phyloP scores from a whole-genome alignment of 495 filamentous ascomycete genomes.

The Penicillium manginii region DNA sequence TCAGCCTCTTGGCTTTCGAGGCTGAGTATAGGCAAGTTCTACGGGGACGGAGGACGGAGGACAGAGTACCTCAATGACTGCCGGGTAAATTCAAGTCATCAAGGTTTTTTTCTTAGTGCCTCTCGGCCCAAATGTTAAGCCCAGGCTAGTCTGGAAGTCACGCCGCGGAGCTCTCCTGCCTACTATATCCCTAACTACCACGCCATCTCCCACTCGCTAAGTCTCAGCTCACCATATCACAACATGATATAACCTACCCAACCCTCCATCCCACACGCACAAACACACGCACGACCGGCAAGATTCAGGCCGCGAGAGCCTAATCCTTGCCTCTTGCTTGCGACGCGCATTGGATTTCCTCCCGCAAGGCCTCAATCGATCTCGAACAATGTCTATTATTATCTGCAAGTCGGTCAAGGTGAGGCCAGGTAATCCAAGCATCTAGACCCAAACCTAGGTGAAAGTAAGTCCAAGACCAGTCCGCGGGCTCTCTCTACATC shows the following conservation, averaged over 20 bases:
- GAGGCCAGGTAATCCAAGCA: too few relatives aligned
- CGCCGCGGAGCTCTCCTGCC: too few relatives aligned
- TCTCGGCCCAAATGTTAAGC: too few relatives aligned
- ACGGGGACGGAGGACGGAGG: too few relatives aligned
- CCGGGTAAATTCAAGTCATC: too few relatives aligned
- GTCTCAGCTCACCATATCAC: slow-evolving; percentile 2
- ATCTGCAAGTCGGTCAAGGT: too few relatives aligned
- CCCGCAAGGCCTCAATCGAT: neutral
- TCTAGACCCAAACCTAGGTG: neutral
- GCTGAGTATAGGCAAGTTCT: too few relatives aligned
- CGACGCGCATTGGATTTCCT: neutral
- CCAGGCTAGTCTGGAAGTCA: too few relatives aligned
- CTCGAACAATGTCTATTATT: too few relatives aligned
- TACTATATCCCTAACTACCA: neutral
- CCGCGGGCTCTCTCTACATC: neutral
- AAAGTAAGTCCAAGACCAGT: too few relatives aligned
- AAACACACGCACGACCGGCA: neutral
- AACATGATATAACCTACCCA: neutral
- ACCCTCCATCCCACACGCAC: neutral
- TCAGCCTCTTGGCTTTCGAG: neutral
- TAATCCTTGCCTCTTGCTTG: neutral
- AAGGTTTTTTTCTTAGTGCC: too few relatives aligned
- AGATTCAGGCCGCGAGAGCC: neutral
- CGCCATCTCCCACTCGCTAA: slow-evolving; percentile 4
- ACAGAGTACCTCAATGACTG: too few relatives aligned